These are phyloP conservation scores for Helicocarpus griseus DNA, from an alignment of 2,329 filamentous ascomycete species.

Conservation along the genomic window DNA sequence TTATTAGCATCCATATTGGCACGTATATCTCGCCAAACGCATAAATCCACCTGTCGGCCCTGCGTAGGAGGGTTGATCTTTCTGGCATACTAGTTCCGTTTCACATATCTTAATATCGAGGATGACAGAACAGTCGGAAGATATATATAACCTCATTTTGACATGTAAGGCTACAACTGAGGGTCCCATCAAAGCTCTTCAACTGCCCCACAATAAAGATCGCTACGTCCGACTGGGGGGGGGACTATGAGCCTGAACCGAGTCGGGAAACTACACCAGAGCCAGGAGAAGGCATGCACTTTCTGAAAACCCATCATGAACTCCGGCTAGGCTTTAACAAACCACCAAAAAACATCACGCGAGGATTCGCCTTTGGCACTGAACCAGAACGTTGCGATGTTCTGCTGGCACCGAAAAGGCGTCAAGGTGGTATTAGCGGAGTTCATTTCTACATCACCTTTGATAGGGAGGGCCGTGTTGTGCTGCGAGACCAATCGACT, in stretches of 20 bases:
- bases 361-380: constrained; percentile 6
- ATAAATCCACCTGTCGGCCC: no score
- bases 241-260: neutral
- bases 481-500: constrained; percentile 7
- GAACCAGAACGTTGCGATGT: constrained; percentile 4
- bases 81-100: no score
- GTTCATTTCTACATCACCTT: constrained; percentile 9
- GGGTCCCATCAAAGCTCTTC: neutral
- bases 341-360: constrained; percentile 2
- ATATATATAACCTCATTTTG: constrained; percentile 5
- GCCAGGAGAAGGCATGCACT: no score
- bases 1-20: neutral
- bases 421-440: neutral
- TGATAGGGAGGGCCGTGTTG: constrained; percentile 4
- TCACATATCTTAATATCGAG: neutral
- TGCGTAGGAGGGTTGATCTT: no score
- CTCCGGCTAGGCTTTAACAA: constrained; percentile 4
- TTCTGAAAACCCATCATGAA: no score
- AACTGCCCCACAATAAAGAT: constrained; percentile 1
- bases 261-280: neutral
- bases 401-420: neutral
- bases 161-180: neutral
- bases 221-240: neutral
- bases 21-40: no score
- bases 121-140: neutral